Conservation (phyloP, 2,329 filamentous ascomycete species). For the Zelopaecilomyces penicillatus region DNA sequence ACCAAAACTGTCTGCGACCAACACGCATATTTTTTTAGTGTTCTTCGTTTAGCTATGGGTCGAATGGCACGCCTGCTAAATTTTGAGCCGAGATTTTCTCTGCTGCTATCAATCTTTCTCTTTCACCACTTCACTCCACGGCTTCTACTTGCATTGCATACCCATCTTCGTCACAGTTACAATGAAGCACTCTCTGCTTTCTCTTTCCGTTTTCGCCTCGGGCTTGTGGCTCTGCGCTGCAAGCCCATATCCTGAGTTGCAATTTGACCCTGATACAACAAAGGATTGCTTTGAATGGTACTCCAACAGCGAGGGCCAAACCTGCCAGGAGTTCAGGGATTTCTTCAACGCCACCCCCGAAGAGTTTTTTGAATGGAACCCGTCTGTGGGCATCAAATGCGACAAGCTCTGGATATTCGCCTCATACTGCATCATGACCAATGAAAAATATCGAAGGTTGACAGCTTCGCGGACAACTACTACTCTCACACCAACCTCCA, state of each 20-base stretch:
- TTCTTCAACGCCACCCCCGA: conserved; percentile 4
- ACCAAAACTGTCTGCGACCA: no score
- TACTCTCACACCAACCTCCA: background rate
- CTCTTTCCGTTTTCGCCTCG: background rate
- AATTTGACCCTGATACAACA: conserved; percentile 2
- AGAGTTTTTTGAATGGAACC: conserved; percentile 8
- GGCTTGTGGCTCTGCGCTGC: no score
- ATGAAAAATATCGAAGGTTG: conserved; percentile 3
- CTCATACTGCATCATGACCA: conserved; percentile 8
- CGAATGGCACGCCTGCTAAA: no score
- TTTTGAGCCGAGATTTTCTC: no score
- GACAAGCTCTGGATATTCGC: conserved; percentile 6
- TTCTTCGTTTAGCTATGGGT: no score
- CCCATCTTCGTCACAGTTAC: no score
- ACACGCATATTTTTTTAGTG: no score
- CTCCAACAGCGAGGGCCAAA: background rate
- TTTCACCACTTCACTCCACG: no score
- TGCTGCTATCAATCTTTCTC: no score
- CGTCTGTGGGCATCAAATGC: conserved; percentile 8
- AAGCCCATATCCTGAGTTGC: no score
- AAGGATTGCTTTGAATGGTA: conserved; percentile 3
- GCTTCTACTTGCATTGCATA: no score
- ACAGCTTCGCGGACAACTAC: background rate
- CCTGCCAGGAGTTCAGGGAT: conserved; percentile 1
- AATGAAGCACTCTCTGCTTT: background rate